These are phyloP conservation scores for Rutidosis leptorrhynchoides DNA, from an alignment of 129 eudicot genomes.

Conservation along the genomic window DNA sequence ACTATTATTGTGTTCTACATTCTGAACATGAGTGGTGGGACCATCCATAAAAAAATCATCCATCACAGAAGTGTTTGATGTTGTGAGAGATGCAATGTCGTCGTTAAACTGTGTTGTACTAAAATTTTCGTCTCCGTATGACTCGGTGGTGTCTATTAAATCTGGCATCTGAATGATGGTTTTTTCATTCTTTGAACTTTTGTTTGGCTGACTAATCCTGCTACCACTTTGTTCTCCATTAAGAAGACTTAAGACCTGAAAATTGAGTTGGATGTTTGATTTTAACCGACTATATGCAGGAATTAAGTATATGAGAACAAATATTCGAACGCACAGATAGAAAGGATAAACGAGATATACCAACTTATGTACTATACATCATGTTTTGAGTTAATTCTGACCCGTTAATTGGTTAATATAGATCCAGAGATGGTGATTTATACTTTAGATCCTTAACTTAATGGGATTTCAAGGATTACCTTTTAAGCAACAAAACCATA, in stretches of 20 bases:
- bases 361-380: background rate
- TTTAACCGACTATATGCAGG: background rate
- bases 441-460: background rate
- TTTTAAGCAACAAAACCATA: background rate
- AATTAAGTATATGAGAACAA: background rate
- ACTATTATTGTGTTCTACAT: slow-evolving; percentile 33
- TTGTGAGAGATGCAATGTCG: slow-evolving; percentile 22
- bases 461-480: background rate
- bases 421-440: too few species aligned
- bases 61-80: slow-evolving; percentile 10
- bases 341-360: background rate
- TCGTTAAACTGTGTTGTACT: slow-evolving; percentile 32
- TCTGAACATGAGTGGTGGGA: background rate
- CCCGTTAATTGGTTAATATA: background rate
- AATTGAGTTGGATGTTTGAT: background rate
- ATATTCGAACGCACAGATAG: background rate
- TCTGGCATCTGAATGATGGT: slow-evolving; percentile 68
- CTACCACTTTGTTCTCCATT: slow-evolving; percentile 48
- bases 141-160: slow-evolving; percentile 72
- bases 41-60: slow-evolving; percentile 68
- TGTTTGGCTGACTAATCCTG: slow-evolving; percentile 39
- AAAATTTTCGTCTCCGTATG: slow-evolving; percentile 36
- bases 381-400: background rate
- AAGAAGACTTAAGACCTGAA: slow-evolving; percentile 74
- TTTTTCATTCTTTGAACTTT: slow-evolving; percentile 36